Base-by-base conservation (phyloP, 2,329 filamentous ascomycete species). In the Zymoseptoria passerinii region DNA sequence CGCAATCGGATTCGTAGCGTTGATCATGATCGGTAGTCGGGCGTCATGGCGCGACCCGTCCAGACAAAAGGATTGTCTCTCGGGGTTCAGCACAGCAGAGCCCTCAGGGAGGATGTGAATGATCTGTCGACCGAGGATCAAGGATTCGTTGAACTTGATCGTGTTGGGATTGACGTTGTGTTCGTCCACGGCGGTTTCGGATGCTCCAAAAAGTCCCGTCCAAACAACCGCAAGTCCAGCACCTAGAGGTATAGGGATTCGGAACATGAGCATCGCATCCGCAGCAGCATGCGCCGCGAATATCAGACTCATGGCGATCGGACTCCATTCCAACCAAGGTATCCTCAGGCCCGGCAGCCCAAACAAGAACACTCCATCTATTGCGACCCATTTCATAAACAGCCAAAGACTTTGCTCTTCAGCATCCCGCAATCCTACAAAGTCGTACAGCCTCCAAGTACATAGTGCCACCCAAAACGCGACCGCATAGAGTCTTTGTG, bases 61-160 rank as follows among this genome's bases (percentile, higher is more conserved):
- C 52, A 99, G 76, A 73, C 94, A 99, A 73, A 94, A 94, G 0
- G 91, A 82, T n/a, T 81, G 77, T 58, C 83, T 81, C 52, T 91
- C 83, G 0, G 91, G 90, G 69, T 99, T 99, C 62, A 99, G 79
- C 53, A 91, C 81, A 13, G 92, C 94, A 53, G 92, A 68, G 78
- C 95, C 95, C 78, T 99, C 94, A 1, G 94, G 94, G 57, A 99
- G 79, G 69, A 99, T 96, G 71, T 99, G 94, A 74, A 99, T 92
- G 67, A 96, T 95, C 76, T 97, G 92, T 73, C 91, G 94, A 70
- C 94, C 94, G 76, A 96, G 82, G 63, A 99, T 97, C 69, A 97
- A 81, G 20, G 92, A 96, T 29, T 90, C 83, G 72, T 97, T 96
- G 72, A 96, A 90, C 61, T 96, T 79, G 63, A 99, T 92, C 62